Evolutionary conservation across 805 yeast genomes (phyloP).

Genomic region (Metschnikowia gelsemii): DNA sequence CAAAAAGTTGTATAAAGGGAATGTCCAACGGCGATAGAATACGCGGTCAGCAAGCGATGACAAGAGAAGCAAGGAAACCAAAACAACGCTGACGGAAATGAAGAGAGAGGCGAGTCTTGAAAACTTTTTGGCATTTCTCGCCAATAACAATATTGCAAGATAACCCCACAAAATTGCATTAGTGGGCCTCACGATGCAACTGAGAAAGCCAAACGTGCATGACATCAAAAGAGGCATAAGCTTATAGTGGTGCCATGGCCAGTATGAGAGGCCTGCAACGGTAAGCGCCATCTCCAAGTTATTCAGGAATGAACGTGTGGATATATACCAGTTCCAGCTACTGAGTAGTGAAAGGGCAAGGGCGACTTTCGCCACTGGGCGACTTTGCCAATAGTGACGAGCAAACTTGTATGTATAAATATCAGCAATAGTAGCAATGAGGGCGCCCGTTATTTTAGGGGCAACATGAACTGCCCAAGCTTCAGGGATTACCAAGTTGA

Average conservation of each 20-base stretch:
- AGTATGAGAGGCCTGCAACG: conserved; percentile 59
- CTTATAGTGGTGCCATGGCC: conserved; percentile 58
- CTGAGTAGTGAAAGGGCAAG: conserved; percentile 55
- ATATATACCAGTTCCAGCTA: conserved; percentile 78
- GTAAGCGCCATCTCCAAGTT: conserved; percentile 75
- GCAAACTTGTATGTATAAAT: conserved; percentile 53
- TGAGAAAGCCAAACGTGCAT: conserved; percentile 52
- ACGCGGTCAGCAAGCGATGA: conserved; percentile 43
- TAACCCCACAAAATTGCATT: conserved; percentile 74
- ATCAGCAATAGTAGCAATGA: conserved; percentile 73
- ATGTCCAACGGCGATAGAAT: conserved; percentile 55
- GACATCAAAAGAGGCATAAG: conserved; percentile 30
- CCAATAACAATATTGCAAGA: conserved; percentile 45
- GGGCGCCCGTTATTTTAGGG: conserved; percentile 72
- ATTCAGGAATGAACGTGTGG: conserved; percentile 84
- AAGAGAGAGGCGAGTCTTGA: conserved; percentile 13
- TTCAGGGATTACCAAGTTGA: conserved; percentile 23
- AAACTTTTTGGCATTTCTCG: conserved; percentile 2
- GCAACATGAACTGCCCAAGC: conserved; percentile 39
- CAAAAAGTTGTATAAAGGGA: conserved; percentile 69
- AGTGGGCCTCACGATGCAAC: conserved; percentile 82
- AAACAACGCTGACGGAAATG: conserved; percentile 21
- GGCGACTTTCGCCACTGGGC: conserved; percentile 39
- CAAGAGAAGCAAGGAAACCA: conserved; percentile 29
- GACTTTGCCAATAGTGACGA: conserved; percentile 32